A percentile compares a stretch with the other conserved stretches of the same genome.
phyloP scores from a whole-genome alignment of 2,329 filamentous ascomycete species.

The Calonectria pseudoturangicola region DNA sequence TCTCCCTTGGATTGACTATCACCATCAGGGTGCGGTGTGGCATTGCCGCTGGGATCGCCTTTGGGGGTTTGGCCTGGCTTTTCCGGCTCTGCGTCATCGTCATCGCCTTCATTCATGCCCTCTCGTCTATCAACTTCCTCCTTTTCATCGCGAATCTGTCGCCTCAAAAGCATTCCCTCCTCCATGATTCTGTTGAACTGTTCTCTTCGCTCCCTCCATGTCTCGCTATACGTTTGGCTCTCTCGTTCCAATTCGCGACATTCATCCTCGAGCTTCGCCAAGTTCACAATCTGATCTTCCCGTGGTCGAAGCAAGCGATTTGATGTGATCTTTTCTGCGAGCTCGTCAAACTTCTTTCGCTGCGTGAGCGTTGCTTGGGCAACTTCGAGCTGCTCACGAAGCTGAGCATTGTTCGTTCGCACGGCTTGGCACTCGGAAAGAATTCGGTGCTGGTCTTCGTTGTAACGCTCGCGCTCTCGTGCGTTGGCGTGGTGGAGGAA shows the following conservation, averaged over 20 bases:
- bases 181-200: conserved; percentile 93
- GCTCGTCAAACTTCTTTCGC: conserved; percentile 90
- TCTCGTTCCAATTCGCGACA: conserved; percentile 91
- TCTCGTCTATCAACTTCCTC: conserved; percentile 93
- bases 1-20: conserved; percentile 57
- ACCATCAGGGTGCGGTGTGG: conserved; percentile 69
- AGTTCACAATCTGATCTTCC: conserved; percentile 86
- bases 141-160: conserved; percentile 94
- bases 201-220: conserved; percentile 88
- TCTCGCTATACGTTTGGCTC: conserved; percentile 85
- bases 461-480: conserved; percentile 88
- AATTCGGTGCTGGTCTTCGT: conserved; percentile 86
- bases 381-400: conserved; percentile 85
- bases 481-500: conserved; percentile 89
- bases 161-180: conserved; percentile 89
- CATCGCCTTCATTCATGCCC: conserved; percentile 83
- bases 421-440: conserved; percentile 85
- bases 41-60: conserved; percentile 70
- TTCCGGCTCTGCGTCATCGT: conserved; percentile 72
- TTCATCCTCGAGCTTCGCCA: conserved; percentile 90
- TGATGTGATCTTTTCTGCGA: conserved; percentile 89
- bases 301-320: conserved; percentile 87
- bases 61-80: conserved; percentile 70
- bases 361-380: conserved; percentile 84
- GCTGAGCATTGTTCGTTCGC: conserved; percentile 81